These are phyloP conservation scores for Erysimum cheiri DNA, from an alignment of 441 rosid genomes.

Conservation along the genomic window DNA sequence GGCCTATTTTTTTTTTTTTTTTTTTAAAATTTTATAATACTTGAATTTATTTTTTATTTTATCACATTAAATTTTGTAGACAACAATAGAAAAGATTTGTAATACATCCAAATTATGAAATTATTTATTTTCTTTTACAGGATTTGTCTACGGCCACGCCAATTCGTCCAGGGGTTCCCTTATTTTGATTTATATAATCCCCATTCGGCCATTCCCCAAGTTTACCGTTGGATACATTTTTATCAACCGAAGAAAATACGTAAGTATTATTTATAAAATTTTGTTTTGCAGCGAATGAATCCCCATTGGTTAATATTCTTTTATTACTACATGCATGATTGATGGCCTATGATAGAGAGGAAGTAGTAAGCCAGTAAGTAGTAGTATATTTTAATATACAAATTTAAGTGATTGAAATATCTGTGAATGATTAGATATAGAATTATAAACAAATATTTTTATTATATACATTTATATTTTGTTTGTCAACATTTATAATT, in stretches of 20 bases:
- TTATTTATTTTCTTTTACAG: not conserved
- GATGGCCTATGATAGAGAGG: not conserved
- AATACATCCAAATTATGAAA: constrained; percentile 28
- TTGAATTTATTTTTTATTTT: constrained; percentile 1
- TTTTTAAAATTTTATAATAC: not conserved
- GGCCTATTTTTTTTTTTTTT: constrained; percentile 1
- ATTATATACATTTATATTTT: not conserved
- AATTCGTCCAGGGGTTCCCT: not conserved
- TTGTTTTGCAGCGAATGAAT: constrained; percentile 1
- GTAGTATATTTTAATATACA: not conserved
- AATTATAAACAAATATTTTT: not conserved
- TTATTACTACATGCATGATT: not conserved
- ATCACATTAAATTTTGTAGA: constrained; percentile 4
- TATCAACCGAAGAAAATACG: not conserved
- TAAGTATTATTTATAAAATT: not conserved
- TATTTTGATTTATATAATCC: not conserved
- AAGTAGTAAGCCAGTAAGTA: too few species aligned
- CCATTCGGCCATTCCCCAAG: too few species aligned
- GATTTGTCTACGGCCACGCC: constrained; percentile 20
- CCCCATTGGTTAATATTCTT: constrained; percentile 6
- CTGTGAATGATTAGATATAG: not conserved
- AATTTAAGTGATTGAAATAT: not conserved
- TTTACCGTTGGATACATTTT: constrained; percentile 35
- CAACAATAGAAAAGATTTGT: constrained; percentile 9
- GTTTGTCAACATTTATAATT: too few species aligned